A percentile compares a stretch with the other conserved stretches of the same genome.
phyloP scores from a whole-genome alignment of 768 basidiomycete genomes.

The Mycena olivaceomarginata region DNA sequence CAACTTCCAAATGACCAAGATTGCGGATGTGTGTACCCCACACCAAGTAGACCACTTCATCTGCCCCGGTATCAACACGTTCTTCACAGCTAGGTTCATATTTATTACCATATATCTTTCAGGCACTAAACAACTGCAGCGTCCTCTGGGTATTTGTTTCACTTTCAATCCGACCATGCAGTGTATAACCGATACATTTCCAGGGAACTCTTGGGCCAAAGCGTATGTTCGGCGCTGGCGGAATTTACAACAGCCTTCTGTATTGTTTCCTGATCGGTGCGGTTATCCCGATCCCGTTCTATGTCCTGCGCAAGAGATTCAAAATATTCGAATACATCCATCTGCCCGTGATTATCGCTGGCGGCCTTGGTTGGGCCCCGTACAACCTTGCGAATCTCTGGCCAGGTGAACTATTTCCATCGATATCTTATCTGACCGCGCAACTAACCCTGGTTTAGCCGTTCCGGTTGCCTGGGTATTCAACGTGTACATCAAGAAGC shows the following conservation, averaged over 20 bases:
- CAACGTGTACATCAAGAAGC: conserved; percentile 49
- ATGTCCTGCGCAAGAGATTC: conserved; percentile 52
- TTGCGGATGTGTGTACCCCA: conserved; percentile 56
- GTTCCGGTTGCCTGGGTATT: conserved; percentile 50
- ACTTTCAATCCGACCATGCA: not conserved
- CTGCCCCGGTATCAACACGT: conserved; percentile 60
- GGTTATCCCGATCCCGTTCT: conserved; percentile 56
- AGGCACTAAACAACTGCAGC: conserved; percentile 35
- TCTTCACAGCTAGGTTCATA: conserved; percentile 56
- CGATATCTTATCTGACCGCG: too few relatives aligned
- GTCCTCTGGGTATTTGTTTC: conserved; percentile 49
- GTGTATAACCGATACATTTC: conserved; percentile 14
- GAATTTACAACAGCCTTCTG: conserved; percentile 50
- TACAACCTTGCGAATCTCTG: conserved; percentile 43
- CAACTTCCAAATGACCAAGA: conserved; percentile 54
- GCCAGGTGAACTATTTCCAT: conserved; percentile 23
- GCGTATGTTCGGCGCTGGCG: conserved; percentile 56
- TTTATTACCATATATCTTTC: not conserved
- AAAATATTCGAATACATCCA: conserved; percentile 55
- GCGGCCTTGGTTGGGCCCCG: conserved; percentile 49
- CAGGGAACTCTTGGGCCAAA: conserved; percentile 54
- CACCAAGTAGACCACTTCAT: conserved; percentile 56
- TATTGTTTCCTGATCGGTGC: conserved; percentile 59
- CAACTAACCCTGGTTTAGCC: not conserved
- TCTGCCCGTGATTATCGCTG: conserved; percentile 52